Conservation (phyloP, 2,329 filamentous ascomycete genomes). For the Xylariaceae sp. region DNA sequence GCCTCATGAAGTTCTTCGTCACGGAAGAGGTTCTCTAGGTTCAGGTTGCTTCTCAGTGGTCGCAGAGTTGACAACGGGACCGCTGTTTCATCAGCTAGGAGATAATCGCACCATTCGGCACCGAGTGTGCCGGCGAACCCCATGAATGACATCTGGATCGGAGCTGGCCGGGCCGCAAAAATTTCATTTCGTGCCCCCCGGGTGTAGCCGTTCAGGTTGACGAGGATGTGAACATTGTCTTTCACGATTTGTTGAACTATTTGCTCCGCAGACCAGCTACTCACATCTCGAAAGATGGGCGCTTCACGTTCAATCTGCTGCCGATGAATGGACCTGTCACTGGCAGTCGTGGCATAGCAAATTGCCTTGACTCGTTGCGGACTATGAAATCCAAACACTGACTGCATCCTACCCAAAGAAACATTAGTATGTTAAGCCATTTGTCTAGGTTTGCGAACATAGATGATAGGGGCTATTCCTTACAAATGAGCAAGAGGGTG, state of each 20-base stretch:
- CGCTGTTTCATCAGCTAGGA: constrained; percentile 83
- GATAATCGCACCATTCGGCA: constrained; percentile 97
- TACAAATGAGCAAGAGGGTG: constrained; percentile 88
- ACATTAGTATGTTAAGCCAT: constrained; percentile 1
- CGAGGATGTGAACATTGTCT: constrained; percentile 87
- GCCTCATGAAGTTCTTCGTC: constrained; percentile 63
- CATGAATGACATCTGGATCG: constrained; percentile 99
- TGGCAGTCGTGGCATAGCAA: constrained; percentile 91
- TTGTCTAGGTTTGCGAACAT: not conserved
- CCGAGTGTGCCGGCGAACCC: constrained; percentile 94
- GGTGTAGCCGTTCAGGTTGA: constrained; percentile 98
- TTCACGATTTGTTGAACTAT: constrained; percentile 79
- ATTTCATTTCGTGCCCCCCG: constrained; percentile 95
- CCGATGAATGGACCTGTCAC: constrained; percentile 83
- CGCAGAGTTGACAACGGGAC: constrained; percentile 77
- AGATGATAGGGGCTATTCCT: constrained; percentile 25
- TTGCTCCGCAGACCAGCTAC: constrained; percentile 76
- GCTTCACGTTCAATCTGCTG: constrained; percentile 90
- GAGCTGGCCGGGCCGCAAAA: constrained; percentile 88
- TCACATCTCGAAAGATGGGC: constrained; percentile 85
- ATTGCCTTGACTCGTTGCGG: constrained; percentile 69
- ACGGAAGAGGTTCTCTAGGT: constrained; percentile 62
- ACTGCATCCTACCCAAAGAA: constrained; percentile 67
- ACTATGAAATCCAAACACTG: constrained; percentile 90
- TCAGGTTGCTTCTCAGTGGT: constrained; percentile 69